A percentile compares a stretch with the other conserved stretches of the same genome.
phyloP scores from a whole-genome alignment of 73 alveolate species.

The Paramecium sexaurelia region DNA sequence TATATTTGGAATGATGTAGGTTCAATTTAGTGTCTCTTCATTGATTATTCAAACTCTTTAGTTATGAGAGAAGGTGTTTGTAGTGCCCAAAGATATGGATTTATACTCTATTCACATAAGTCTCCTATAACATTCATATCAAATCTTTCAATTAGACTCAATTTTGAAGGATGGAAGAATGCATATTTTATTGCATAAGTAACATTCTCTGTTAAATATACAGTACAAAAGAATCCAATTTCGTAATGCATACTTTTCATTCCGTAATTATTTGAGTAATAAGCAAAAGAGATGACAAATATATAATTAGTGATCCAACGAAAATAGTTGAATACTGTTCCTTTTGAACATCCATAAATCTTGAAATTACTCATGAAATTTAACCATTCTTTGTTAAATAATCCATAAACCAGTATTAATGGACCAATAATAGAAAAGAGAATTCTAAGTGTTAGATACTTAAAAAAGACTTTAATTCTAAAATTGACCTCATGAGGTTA shows the following conservation, averaged over 20 bases:
- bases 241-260: background rate
- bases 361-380: background rate
- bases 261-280: background rate
- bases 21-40: slow-evolving; percentile 1
- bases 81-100: background rate
- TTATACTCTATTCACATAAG: background rate
- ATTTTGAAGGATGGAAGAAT: background rate
- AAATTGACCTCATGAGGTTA: background rate
- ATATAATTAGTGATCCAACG: background rate
- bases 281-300: background rate
- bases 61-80: background rate
- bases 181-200: background rate
- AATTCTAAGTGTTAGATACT: background rate
- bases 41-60: background rate
- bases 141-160: background rate
- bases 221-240: background rate
- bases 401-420: slow-evolving; percentile 14
- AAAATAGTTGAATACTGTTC: background rate
- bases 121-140: background rate
- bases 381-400: background rate
- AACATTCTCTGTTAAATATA: background rate
- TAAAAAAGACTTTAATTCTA: background rate
- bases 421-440: background rate
- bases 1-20: background rate
- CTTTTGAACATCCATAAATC: background rate